A percentile compares a stretch with the other conserved stretches of the same genome.
phyloP scores from a whole-genome alignment of 495 filamentous ascomycete genomes.

The Penicillium nucicola region DNA sequence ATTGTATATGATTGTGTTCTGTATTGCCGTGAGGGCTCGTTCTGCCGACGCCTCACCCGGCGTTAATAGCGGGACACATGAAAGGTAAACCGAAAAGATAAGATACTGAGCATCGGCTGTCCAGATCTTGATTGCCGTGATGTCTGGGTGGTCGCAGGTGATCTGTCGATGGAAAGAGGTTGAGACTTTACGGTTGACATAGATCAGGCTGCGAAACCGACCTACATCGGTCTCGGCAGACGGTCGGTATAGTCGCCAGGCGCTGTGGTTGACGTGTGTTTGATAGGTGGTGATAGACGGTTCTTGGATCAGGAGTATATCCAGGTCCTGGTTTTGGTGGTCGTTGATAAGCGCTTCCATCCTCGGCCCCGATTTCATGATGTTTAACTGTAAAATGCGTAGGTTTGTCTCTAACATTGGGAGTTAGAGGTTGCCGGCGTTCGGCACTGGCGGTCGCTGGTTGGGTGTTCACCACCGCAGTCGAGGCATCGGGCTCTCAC shows the following conservation, averaged over 20 bases:
- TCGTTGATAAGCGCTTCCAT: slow-evolving; percentile 32
- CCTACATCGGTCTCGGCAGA: slow-evolving; percentile 3
- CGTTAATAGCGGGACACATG: background rate
- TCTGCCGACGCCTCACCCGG: background rate
- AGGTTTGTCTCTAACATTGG: slow-evolving; percentile 21
- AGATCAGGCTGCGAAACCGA: slow-evolving; percentile 15
- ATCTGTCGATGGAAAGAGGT: slow-evolving; percentile 22
- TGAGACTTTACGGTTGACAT: slow-evolving; percentile 18
- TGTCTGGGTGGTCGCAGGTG: slow-evolving; percentile 18
- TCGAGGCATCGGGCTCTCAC: slow-evolving; percentile 18
- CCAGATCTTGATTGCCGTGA: slow-evolving; percentile 22
- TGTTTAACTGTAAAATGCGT: slow-evolving; percentile 27
- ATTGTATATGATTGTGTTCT: slow-evolving; percentile 1
- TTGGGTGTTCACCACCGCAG: slow-evolving; percentile 22
- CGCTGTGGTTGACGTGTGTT: slow-evolving; percentile 29
- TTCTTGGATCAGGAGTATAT: slow-evolving; percentile 27
- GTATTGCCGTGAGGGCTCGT: slow-evolving; percentile 8
- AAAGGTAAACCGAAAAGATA: slow-evolving; percentile 20
- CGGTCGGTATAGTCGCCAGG: slow-evolving; percentile 25
- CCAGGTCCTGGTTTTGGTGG: slow-evolving; percentile 17
- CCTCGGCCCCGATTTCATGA: slow-evolving; percentile 20
- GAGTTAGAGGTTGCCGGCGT: slow-evolving; percentile 3
- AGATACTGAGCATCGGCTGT: slow-evolving; percentile 15
- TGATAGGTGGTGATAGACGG: slow-evolving; percentile 17
- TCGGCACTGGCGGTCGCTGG: slow-evolving; percentile 13